These are phyloP conservation scores for Mycena alexandri DNA, from an alignment of 768 basidiomycete species.

Conservation along the genomic window DNA sequence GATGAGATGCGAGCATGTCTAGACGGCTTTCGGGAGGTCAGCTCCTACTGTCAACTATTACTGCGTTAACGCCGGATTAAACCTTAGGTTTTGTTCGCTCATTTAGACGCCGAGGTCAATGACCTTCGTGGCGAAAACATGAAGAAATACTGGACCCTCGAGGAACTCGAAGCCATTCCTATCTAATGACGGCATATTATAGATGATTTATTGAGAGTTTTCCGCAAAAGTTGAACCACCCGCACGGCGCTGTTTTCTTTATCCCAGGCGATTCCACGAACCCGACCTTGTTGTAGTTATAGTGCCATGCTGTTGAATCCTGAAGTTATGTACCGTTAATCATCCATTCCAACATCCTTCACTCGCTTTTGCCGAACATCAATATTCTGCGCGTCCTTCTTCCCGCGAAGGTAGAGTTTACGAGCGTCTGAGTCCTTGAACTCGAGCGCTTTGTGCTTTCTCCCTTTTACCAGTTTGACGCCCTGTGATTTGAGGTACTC, in stretches of 20 bases:
- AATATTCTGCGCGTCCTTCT: constrained; percentile 47
- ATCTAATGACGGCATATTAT: no score
- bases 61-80: no score
- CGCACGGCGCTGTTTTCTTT: no score
- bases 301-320: no score
- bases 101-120: constrained; percentile 66
- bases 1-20: constrained; percentile 62
- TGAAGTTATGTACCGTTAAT: not conserved
- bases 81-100: constrained; percentile 56
- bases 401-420: constrained; percentile 47
- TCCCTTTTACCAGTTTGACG: constrained; percentile 37
- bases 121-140: constrained; percentile 65
- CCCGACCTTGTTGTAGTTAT: no score
- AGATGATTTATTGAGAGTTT: no score
- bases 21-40: constrained; percentile 57
- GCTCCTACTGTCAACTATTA: no score
- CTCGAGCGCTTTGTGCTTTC: constrained; percentile 32
- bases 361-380: constrained; percentile 42
- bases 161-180: constrained; percentile 56
- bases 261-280: no score
- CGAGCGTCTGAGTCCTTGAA: constrained; percentile 36
- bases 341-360: constrained; percentile 36
- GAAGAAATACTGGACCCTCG: constrained; percentile 64
- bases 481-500: constrained; percentile 41
- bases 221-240: no score